phyloP scores from a whole-genome alignment of 352 stramenopile genomes.

The Thraustotheca clavata region DNA sequence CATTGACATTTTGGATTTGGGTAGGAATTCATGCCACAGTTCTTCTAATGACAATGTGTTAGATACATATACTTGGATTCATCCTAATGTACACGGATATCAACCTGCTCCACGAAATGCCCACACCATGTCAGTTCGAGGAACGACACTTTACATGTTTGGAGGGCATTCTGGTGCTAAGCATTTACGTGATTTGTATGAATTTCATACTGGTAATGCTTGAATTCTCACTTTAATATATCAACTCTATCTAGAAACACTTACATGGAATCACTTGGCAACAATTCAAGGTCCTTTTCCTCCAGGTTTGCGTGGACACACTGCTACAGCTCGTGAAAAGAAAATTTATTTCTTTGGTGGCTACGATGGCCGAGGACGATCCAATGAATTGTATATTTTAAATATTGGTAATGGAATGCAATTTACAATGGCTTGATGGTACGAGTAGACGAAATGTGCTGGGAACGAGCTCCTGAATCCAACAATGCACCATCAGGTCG shows the following conservation, averaged over 20 bases:
- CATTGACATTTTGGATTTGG: constrained; percentile 22
- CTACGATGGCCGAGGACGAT: constrained; percentile 21
- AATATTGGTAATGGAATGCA: constrained; percentile 8
- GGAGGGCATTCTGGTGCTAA: constrained; percentile 21
- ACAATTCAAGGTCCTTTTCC: constrained; percentile 3
- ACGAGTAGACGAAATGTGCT: constrained; percentile 13
- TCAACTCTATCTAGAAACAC: constrained; percentile 13
- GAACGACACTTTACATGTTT: constrained; percentile 22
- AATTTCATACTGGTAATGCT: constrained; percentile 17
- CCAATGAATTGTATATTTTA: constrained; percentile 22
- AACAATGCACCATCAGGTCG: constrained; percentile 1
- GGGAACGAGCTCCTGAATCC: constrained; percentile 12
- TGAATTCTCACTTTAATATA: not conserved
- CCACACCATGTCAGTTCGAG: constrained; percentile 20
- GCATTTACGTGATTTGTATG: constrained; percentile 22
- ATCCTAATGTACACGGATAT: constrained; percentile 18
- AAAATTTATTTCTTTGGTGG: constrained; percentile 24
- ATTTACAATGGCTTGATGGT: not conserved
- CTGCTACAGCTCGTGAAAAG: constrained; percentile 3
- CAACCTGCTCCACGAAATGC: constrained; percentile 22
- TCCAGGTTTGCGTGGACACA: constrained; percentile 20
- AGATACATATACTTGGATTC: constrained; percentile 21
- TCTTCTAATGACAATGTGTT: not conserved
- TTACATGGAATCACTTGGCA: constrained; percentile 21
- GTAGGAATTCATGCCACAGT: not conserved